Percentiles rank a stretch among this genome's conserved stretches.
Conservation (phyloP, 176 grass and related monocot species). For the Rhipidocladum racemiflorum region DNA sequence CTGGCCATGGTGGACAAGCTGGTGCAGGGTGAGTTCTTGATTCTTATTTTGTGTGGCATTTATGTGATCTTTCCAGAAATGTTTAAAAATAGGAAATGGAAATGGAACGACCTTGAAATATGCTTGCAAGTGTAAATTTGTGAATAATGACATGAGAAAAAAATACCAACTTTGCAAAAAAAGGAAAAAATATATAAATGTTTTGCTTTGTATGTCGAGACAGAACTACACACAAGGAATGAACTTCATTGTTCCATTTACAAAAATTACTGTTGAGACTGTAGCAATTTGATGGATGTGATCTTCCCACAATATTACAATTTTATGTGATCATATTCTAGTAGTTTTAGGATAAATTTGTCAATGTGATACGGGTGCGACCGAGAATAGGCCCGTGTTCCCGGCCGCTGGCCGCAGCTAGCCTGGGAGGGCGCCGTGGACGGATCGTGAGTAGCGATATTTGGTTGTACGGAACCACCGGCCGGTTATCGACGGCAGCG, state of each 20-base stretch:
- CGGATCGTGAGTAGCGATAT: no score
- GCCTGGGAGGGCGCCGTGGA: no score
- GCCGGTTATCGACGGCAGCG: no score
- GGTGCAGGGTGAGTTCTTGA: slow-evolving; percentile 14
- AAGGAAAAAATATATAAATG: no score
- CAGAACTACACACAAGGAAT: neutral
- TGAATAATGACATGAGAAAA: neutral
- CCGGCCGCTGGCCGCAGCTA: no score
- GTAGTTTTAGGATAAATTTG: neutral
- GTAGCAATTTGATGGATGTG: no score
- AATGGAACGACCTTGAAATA: neutral
- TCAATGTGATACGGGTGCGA: no score
- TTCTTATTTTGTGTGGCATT: neutral
- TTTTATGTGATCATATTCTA: neutral
- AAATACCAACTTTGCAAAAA: no score
- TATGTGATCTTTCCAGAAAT: neutral
- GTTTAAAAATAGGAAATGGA: neutral
- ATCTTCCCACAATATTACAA: neutral
- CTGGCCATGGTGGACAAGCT: slow-evolving; percentile 30
- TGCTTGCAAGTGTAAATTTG: neutral
- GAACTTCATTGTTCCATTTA: neutral
- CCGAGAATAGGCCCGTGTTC: no score
- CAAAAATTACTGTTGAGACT: neutral
- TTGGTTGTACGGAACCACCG: no score
- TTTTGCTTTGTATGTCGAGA: neutral